Evolutionary conservation across 2,329 filamentous ascomycete genomes (phyloP), one percentile per base, ranked within the genome.

Genomic region (Cytospora paraplurivora): DNA sequence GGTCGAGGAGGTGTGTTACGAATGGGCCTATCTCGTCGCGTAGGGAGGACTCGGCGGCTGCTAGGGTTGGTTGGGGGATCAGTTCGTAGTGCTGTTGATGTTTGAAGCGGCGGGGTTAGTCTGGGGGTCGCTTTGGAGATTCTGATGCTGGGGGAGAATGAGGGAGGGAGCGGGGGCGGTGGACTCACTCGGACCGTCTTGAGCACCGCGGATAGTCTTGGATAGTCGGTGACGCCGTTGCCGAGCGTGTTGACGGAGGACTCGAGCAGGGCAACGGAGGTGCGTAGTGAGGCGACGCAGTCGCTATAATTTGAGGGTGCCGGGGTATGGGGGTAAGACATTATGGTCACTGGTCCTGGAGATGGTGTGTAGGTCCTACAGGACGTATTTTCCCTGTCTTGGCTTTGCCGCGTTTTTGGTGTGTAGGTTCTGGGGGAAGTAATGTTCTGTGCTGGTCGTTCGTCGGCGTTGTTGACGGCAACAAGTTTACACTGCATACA

Each of bases 21-120:
- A 92, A 93, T 10, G 93, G 93, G n/a, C 89, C 88, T 69, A 97
- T 95, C 74, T 96, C 93, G 71, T 92, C 90, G 70, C 93, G 89
- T 19, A 97, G 86, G 5, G 92, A 88, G 68, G 91, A 83, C 76
- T 97, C 93, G 37, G 93, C 93, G 67, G 89, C 85, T 66, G 88
- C 88, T 52, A 97, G 86, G 58, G 91, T 91, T 13, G 90, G 86
- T 74, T 96, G 92, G 17, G 93, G 91, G 69, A 97, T 91, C 50
- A 97, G 87, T 75, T 97, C 93, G 77, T 96, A 97, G 78, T 97
- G 93, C 89, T 96, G 66, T 65, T 53, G 37, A 19, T 13, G 8
- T 8, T 17, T 3, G 17, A 1, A 8, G 3, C n/a, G 38, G 15
- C 6, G 15, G 38, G 12, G 15, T 62, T 38, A 52, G 54, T 34